Percentiles rank a stretch among this genome's conserved stretches.
These are phyloP conservation scores for Wickerhamomyces xylosicus DNA, from an alignment of 805 yeast species.

Conservation along the genomic window DNA sequence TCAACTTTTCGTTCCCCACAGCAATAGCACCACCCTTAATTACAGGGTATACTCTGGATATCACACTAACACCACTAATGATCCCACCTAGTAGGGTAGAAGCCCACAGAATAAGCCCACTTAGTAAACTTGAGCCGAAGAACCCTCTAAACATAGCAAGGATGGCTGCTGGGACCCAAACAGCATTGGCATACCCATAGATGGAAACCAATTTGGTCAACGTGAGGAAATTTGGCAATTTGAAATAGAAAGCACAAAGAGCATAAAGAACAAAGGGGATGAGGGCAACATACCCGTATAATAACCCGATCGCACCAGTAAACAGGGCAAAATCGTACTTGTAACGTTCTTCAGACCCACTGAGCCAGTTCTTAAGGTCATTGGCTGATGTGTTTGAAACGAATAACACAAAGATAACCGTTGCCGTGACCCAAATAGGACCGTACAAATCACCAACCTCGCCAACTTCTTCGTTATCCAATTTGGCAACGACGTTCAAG, in stretches of 20 bases:
- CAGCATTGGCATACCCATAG: conserved; percentile 75
- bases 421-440: conserved; percentile 83
- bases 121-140: conserved; percentile 22
- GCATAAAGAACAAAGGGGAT: conserved; percentile 52
- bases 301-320: conserved; percentile 55
- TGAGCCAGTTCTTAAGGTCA: conserved; percentile 41
- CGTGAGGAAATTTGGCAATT: conserved; percentile 37
- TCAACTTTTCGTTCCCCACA: conserved; percentile 27
- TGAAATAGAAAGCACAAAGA: conserved; percentile 39
- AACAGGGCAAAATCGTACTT: conserved; percentile 51
- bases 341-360: conserved; percentile 34
- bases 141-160: conserved; percentile 49
- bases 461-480: conserved; percentile 25
- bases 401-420: conserved; percentile 65
- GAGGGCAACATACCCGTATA: conserved; percentile 67
- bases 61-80: conserved; percentile 48
- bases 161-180: conserved; percentile 80
- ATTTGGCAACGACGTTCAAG: conserved; percentile 39
- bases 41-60: conserved; percentile 34
- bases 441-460: conserved; percentile 70
- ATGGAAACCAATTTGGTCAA: conserved; percentile 57
- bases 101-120: conserved; percentile 41
- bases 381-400: conserved; percentile 65
- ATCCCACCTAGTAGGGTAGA: conserved; percentile 50
- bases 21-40: conserved; percentile 23